phyloP scores from a whole-genome alignment of 2,329 filamentous ascomycete genomes.

The Capronia americana region DNA sequence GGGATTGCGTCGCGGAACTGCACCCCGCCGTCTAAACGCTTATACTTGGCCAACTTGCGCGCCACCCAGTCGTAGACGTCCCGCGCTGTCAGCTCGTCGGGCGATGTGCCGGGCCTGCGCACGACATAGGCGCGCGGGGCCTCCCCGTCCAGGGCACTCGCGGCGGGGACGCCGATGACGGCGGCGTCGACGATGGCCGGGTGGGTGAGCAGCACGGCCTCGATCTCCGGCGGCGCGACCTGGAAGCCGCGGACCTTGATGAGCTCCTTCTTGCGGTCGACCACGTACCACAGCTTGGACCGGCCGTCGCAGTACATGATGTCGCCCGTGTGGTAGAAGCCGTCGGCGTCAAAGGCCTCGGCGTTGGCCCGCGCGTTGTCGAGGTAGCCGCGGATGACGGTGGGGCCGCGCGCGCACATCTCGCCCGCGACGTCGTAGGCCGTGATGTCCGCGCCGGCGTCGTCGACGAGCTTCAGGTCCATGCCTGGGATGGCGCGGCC shows the following conservation, averaged over 20 bases:
- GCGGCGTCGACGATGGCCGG: slow-evolving; percentile 58
- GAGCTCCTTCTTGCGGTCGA: slow-evolving; percentile 35
- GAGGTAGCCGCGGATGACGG: slow-evolving; percentile 61
- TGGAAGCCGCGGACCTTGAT: slow-evolving; percentile 51
- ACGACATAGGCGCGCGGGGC: slow-evolving; percentile 34
- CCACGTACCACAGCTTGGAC: slow-evolving; percentile 31
- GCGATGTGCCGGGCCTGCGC: slow-evolving; percentile 48
- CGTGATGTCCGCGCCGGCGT: slow-evolving; percentile 61
- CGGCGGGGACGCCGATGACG: slow-evolving; percentile 53
- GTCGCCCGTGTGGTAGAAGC: slow-evolving; percentile 59
- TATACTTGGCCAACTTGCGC: slow-evolving; percentile 63
- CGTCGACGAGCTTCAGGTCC: slow-evolving; percentile 49
- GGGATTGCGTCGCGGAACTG: slow-evolving; percentile 58
- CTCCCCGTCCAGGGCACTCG: slow-evolving; percentile 27
- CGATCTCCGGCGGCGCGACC: slow-evolving; percentile 58
- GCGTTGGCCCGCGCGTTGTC: slow-evolving; percentile 47
- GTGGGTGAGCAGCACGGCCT: slow-evolving; percentile 54
- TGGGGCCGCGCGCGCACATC: slow-evolving; percentile 57
- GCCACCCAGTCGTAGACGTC: slow-evolving; percentile 9
- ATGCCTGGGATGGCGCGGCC: slow-evolving; percentile 52
- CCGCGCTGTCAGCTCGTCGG: slow-evolving; percentile 44
- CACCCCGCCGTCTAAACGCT: slow-evolving; percentile 63
- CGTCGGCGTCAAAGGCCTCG: slow-evolving; percentile 51
- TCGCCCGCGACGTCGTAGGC: slow-evolving; percentile 57
- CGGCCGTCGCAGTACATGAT: slow-evolving; percentile 52